A percentile compares a stretch with the other conserved stretches of the same genome.
phyloP scores from a whole-genome alignment of 2,329 filamentous ascomycete genomes.

The Grosmannia huntii region DNA sequence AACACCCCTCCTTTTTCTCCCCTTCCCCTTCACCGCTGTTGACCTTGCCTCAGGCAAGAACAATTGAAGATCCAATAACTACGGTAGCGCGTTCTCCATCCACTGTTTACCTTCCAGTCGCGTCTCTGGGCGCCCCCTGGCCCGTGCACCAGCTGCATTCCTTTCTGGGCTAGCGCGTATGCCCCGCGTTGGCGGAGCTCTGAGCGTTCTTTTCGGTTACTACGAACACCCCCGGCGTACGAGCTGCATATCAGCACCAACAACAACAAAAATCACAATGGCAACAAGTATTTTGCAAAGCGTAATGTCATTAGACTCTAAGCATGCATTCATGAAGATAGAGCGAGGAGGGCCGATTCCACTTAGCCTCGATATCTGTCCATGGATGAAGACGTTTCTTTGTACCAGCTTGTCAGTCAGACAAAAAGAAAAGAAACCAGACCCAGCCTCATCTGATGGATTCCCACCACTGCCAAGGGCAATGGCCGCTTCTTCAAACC shows the following conservation, averaged over 20 bases:
- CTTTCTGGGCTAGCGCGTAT: constrained; percentile 9
- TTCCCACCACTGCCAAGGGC: background rate
- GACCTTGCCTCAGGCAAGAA: constrained; percentile 9
- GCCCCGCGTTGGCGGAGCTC: background rate
- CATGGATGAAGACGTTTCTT: background rate
- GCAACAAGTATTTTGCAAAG: background rate
- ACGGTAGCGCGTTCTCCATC: constrained; percentile 6
- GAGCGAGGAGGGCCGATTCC: background rate
- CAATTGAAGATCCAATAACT: background rate
- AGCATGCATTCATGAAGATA: constrained; percentile 7
- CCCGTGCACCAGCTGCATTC: constrained; percentile 10
- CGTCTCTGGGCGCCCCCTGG: constrained; percentile 4
- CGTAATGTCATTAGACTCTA: constrained; percentile 10
- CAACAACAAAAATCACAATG: background rate
- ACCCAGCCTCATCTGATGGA: background rate
- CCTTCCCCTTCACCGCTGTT: background rate
- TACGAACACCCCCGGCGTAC: background rate
- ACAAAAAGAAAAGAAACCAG: background rate
- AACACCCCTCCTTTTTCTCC: constrained; percentile 4
- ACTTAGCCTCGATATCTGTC: background rate
- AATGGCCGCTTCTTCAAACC: background rate
- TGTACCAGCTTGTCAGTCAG: background rate
- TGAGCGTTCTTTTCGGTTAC: background rate
- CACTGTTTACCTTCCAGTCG: constrained; percentile 6
- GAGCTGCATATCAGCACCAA: background rate